Evolutionary conservation across 768 basidiomycete genomes (phyloP), one percentile per base, ranked within the genome.

Genomic region (Phanerodontia chrysosporium): DNA sequence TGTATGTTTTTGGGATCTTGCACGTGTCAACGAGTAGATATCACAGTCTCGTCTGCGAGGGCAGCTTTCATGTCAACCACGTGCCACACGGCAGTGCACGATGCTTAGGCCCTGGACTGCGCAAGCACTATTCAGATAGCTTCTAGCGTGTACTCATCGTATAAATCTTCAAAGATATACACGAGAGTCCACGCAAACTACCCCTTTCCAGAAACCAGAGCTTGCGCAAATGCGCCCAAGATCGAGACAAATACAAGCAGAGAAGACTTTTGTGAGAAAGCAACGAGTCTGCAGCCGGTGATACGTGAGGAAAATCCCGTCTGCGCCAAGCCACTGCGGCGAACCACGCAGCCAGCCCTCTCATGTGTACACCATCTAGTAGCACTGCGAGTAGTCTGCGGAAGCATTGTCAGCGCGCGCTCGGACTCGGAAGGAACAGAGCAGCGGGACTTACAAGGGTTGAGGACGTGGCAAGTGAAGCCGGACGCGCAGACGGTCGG

Each of bases 351-450:
- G 8, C 39, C 8, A 4, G 39, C 8, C 39, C 18, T 4, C 39
- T 4, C 39, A 42, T 18, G 10, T 4, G 8, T 8, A 18, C 4
- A 42, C 18, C 39, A 4, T 42, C 39, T 59, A 59, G 52, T 59
- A 59, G 58, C 58, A 59, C 48, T 59, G 58, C 7, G 58, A 59
- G 58, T 59, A 59, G 58, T 59, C 58, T 59, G 52, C 18, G 27
- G 13, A 30, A 13, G 35, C 36, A 10, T n/a, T 4, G 29, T 51
- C 29, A 51, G 49, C 28, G 10, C 21, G 22, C 27, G 42, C 9
- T 42, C 14, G 7, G 9, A 2, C 35, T 5, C 22, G 25, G 3
- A 14, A 13, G n/a, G 7, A 21, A 53, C 8, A 13, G 3, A 22
- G 21, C 48, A 29, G 55, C 49, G 36, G 27, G 16, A 52, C 52